phyloP scores from a whole-genome alignment of 345 rosid genomes.

The Ricinus communis region DNA sequence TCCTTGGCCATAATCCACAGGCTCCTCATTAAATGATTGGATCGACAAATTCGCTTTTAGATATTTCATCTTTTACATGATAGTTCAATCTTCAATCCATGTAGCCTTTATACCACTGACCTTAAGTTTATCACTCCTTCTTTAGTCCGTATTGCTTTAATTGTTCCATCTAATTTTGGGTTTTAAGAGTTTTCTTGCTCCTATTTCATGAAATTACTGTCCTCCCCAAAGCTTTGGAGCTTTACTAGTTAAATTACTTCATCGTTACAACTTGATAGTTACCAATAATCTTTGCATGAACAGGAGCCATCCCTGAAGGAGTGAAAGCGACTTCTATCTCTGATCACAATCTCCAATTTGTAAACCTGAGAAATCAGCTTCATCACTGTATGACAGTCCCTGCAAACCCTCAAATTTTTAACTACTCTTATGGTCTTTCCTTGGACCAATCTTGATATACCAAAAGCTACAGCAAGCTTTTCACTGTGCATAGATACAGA shows the following conservation, averaged over 20 bases:
- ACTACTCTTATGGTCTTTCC: conserved; percentile 49
- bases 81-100: neutral
- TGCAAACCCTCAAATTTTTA: conserved; percentile 62
- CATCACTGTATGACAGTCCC: conserved; percentile 58
- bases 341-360: conserved; percentile 49
- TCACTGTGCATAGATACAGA: conserved; percentile 58
- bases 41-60: too few relatives aligned
- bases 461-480: conserved; percentile 71
- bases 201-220: too few relatives aligned
- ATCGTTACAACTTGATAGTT: neutral
- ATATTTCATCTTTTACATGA: neutral
- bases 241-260: neutral
- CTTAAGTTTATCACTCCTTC: too few relatives aligned
- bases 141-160: too few relatives aligned
- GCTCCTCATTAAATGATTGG: neutral
- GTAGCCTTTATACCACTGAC: too few relatives aligned
- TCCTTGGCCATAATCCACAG: too few relatives aligned
- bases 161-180: too few relatives aligned
- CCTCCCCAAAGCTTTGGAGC: neutral
- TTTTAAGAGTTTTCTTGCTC: too few relatives aligned
- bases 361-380: conserved; percentile 54
- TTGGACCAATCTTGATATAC: conserved; percentile 40
- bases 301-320: conserved; percentile 48
- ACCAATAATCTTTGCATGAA: conserved; percentile 69
- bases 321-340: conserved; percentile 70